Evolutionary conservation across 352 stramenopile species (phyloP).

Genomic region (Globisporangium emineosum): DNA sequence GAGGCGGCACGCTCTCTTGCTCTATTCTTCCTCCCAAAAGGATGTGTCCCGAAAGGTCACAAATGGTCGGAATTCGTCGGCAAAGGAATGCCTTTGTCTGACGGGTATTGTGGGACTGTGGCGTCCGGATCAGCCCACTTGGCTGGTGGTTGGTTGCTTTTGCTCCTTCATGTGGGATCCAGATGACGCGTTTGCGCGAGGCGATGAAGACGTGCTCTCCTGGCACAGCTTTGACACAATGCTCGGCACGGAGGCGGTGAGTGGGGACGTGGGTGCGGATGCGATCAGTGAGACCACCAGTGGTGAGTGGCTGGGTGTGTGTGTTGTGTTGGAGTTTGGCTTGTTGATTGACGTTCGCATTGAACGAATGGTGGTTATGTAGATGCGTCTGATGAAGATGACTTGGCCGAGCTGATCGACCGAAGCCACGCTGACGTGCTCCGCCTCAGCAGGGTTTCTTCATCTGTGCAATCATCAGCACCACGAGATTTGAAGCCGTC

Average conservation of each 20-base stretch:
- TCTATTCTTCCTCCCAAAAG: too few species aligned
- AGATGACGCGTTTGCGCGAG: conserved; percentile 7
- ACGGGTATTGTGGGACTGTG: too few species aligned
- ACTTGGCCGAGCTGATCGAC: conserved; percentile 25
- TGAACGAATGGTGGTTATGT: not conserved
- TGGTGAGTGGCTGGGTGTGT: not conserved
- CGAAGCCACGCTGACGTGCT: not conserved
- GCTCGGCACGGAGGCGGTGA: conserved; percentile 9
- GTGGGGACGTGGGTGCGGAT: not conserved
- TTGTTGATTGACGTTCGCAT: too few species aligned
- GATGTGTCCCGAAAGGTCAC: too few species aligned
- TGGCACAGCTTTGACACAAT: conserved; percentile 37
- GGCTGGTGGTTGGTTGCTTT: too few species aligned
- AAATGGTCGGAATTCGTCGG: too few species aligned
- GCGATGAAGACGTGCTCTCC: conserved; percentile 37
- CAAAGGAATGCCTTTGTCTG: too few species aligned
- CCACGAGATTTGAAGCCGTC: not conserved
- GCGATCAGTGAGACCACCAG: conserved; percentile 17
- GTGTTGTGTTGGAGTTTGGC: not conserved
- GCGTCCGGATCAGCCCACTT: too few species aligned
- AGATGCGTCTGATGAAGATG: conserved; percentile 28
- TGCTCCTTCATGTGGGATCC: conserved; percentile 12
- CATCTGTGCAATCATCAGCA: not conserved
- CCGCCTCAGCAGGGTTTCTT: not conserved
- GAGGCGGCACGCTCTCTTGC: too few species aligned